Evolutionary conservation across 495 filamentous ascomycete species (phyloP).

Genomic region (Aspergillus cavernicola): DNA sequence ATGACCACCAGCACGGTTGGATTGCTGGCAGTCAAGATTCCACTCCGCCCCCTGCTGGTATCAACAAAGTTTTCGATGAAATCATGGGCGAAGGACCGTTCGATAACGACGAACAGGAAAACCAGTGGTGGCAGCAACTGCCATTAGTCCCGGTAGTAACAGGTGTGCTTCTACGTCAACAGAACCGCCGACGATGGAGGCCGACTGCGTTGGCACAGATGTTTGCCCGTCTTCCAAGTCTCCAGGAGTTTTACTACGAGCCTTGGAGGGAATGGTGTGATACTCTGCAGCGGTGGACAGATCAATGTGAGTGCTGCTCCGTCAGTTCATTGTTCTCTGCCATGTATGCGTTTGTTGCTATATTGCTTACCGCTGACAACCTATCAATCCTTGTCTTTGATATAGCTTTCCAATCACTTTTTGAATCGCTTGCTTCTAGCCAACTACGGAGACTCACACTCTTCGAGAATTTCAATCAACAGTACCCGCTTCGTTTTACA

Average conservation of each 20-base stretch:
- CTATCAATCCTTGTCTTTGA: too few relatives aligned
- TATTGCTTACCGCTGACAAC: too few relatives aligned
- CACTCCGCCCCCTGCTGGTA: neutral
- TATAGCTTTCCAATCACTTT: too few relatives aligned
- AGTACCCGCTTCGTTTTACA: too few relatives aligned
- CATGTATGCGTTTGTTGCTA: neutral
- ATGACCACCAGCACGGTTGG: constrained; percentile 1
- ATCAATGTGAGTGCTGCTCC: neutral
- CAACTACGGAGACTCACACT: too few relatives aligned
- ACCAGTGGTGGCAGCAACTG: constrained; percentile 18
- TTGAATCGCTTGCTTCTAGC: too few relatives aligned
- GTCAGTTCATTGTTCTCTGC: neutral
- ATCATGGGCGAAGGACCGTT: constrained; percentile 3
- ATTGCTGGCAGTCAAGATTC: constrained; percentile 12
- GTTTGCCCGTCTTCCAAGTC: neutral
- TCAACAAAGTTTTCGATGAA: constrained; percentile 4
- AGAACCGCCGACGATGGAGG: constrained; percentile 14
- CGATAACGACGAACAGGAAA: constrained; percentile 6
- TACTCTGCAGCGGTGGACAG: neutral
- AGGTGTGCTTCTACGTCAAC: constrained; percentile 15
- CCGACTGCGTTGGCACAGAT: constrained; percentile 6
- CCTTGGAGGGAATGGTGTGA: neutral
- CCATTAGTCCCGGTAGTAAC: constrained; percentile 14
- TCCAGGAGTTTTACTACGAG: neutral
- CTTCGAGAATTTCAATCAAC: too few relatives aligned